Evolutionary conservation across 2,329 filamentous ascomycete genomes (phyloP).

Genomic region (Penicillium sp.): DNA sequence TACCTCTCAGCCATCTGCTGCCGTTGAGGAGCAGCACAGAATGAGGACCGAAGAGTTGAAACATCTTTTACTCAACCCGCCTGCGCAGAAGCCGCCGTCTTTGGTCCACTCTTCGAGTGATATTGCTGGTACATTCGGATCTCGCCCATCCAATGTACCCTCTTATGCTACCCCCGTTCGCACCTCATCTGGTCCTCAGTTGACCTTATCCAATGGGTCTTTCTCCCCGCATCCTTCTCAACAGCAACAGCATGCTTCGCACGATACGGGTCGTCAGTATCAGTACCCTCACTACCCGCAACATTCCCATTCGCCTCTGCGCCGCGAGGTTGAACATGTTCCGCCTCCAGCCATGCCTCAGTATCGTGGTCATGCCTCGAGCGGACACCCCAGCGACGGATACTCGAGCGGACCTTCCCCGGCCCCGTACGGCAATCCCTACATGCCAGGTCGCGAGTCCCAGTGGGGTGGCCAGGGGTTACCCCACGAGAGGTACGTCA

Average conservation of each 20-base stretch:
- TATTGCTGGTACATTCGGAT: constrained; percentile 18
- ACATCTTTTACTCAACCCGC: constrained; percentile 44
- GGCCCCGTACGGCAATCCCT: constrained; percentile 24
- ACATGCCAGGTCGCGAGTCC: constrained; percentile 13
- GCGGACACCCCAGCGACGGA: background rate
- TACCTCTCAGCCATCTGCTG: constrained; percentile 24
- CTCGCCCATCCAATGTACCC: constrained; percentile 23
- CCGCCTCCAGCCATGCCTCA: constrained; percentile 2
- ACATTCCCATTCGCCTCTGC: constrained; percentile 31
- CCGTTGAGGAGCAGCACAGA: constrained; percentile 41
- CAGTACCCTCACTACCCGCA: constrained; percentile 22
- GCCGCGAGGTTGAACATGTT: constrained; percentile 27
- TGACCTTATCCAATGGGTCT: constrained; percentile 20
- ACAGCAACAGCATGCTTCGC: constrained; percentile 14
- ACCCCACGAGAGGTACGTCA: constrained; percentile 23
- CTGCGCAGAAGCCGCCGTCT: constrained; percentile 35
- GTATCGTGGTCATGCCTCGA: background rate
- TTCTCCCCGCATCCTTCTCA: constrained; percentile 9
- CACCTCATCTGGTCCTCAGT: constrained; percentile 35
- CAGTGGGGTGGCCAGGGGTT: constrained; percentile 22
- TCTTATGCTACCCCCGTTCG: constrained; percentile 33
- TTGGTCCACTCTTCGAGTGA: constrained; percentile 28
- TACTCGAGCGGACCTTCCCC: constrained; percentile 13
- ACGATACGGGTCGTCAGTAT: constrained; percentile 22
- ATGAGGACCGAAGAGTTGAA: constrained; percentile 47